A percentile compares a stretch with the other conserved stretches of the same genome.
Evolutionary conservation across 2,329 filamentous ascomycete species (phyloP).

Genomic region (Colletotrichum tropicale): DNA sequence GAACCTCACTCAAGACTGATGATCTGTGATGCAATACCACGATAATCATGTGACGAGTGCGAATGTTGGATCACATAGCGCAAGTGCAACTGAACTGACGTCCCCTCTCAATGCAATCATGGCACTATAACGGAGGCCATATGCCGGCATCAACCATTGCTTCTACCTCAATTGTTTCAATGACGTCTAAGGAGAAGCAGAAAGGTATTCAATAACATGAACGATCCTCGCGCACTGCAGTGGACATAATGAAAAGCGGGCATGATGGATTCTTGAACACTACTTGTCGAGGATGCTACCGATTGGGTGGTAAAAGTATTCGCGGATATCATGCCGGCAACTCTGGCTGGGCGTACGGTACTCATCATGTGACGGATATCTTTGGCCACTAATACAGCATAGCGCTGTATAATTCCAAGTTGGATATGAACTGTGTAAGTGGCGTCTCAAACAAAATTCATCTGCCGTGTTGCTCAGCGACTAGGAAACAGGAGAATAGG

Average conservation of each 20-base stretch:
- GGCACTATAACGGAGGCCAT: background rate
- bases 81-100: background rate
- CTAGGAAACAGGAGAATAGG: no score
- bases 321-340: no score
- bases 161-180: background rate
- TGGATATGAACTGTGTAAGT: no score
- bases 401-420: no score
- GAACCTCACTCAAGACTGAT: background rate
- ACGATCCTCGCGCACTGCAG: background rate
- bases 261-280: background rate
- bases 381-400: no score
- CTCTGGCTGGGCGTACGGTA: no score
- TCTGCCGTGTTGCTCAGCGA: no score
- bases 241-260: background rate
- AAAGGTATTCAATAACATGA: background rate
- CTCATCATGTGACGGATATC: no score
- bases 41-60: background rate
- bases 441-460: no score
- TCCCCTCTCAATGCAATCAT: background rate
- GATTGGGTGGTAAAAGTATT: no score
- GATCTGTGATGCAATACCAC: background rate
- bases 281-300: background rate
- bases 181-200: background rate
- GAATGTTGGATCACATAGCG: background rate
- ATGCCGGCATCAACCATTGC: background rate